Conservation (phyloP, 768 basidiomycete species). For the Boletus edulis region DNA sequence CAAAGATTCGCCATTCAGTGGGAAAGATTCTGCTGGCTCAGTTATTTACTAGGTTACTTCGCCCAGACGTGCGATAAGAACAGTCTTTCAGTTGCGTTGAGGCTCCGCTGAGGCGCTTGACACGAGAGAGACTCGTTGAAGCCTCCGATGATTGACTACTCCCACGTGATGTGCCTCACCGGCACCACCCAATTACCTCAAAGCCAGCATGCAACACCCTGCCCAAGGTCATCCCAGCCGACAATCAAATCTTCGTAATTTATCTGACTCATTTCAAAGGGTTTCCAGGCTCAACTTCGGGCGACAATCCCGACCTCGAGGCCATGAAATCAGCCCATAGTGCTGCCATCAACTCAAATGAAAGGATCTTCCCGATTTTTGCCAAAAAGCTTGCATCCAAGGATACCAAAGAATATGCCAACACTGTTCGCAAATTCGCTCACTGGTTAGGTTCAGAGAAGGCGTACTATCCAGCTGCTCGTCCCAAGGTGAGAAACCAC, state of each 20-base stretch:
- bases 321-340: conserved; percentile 17
- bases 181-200: not conserved
- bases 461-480: conserved; percentile 52
- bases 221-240: conserved; percentile 5
- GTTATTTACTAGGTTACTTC: no score
- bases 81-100: no score
- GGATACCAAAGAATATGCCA: conserved; percentile 22
- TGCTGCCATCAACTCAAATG: conserved; percentile 25
- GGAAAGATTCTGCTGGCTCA: no score
- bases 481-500: conserved; percentile 42
- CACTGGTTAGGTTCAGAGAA: conserved; percentile 45
- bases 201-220: conserved; percentile 11
- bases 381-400: conserved; percentile 32
- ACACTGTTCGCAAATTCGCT: conserved; percentile 36
- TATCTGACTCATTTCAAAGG: conserved; percentile 7
- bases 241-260: not conserved
- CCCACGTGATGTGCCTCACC: conserved; percentile 8
- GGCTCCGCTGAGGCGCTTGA: no score
- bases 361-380: conserved; percentile 38
- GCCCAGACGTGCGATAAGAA: no score
- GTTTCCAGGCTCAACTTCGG: not conserved
- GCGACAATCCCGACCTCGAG: not conserved
- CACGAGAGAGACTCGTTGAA: no score
- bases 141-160: not conserved
- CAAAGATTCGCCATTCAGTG: no score